Evolutionary conservation across 179 eudicot genomes (phyloP).

Genomic region (Gypsophila paniculata): DNA sequence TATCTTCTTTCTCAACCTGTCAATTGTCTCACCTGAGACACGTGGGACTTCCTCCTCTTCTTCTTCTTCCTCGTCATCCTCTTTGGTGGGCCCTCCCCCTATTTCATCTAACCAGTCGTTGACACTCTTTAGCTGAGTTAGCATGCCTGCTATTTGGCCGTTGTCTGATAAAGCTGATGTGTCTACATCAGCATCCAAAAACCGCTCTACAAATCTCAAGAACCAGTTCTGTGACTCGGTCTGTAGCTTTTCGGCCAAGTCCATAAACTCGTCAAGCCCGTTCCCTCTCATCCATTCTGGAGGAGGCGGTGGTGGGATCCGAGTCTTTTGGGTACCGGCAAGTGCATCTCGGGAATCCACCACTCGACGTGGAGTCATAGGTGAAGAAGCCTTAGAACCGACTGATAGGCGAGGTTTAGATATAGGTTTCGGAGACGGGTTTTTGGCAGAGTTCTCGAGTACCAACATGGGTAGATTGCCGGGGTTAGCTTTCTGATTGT

Average conservation of each 20-base stretch:
- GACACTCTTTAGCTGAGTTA: slow-evolving; percentile 43
- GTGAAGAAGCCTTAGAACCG: slow-evolving; percentile 32
- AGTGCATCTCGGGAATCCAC: slow-evolving; percentile 38
- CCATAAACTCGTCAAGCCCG: slow-evolving; percentile 35
- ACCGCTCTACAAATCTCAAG: slow-evolving; percentile 38
- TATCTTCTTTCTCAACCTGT: slow-evolving; percentile 80
- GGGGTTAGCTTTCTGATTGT: slow-evolving; percentile 20
- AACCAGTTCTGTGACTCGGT: slow-evolving; percentile 41
- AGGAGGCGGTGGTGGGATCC: slow-evolving; percentile 23
- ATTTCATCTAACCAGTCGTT: slow-evolving; percentile 49
- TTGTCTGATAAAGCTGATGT: slow-evolving; percentile 56
- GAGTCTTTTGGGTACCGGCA: slow-evolving; percentile 29
- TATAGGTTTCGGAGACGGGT: slow-evolving; percentile 27
- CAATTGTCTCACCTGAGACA: slow-evolving; percentile 55
- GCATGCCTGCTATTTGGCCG: slow-evolving; percentile 72
- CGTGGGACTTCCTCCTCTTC: slow-evolving; percentile 34
- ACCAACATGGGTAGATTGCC: slow-evolving; percentile 28
- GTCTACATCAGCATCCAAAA: slow-evolving; percentile 41
- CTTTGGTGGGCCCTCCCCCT: slow-evolving; percentile 36
- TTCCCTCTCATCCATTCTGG: slow-evolving; percentile 38
- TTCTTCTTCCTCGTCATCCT: slow-evolving; percentile 29
- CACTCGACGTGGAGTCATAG: slow-evolving; percentile 32
- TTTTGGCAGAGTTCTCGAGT: slow-evolving; percentile 31
- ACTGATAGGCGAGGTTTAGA: slow-evolving; percentile 37
- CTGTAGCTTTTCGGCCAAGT: slow-evolving; percentile 39